phyloP scores from a whole-genome alignment of 148 eudicot species.

The Nyssa sinensis region DNA sequence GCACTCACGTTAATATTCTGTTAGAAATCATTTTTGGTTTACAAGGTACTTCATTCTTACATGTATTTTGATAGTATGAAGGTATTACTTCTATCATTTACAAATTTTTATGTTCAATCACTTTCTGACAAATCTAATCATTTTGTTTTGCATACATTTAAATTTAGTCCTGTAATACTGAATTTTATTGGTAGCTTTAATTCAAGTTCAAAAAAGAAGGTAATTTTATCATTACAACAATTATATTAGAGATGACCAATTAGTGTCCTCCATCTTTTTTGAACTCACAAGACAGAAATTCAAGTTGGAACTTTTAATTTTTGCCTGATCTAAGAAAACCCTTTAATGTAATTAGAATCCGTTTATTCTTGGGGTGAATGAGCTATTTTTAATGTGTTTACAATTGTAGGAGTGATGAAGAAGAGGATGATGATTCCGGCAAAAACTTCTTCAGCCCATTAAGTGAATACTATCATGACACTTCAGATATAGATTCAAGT shows the following conservation, averaged over 20 bases:
- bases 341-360: not conserved
- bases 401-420: slow-evolving; percentile 76
- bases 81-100: not conserved
- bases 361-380: not conserved
- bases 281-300: not conserved
- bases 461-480: slow-evolving; percentile 52
- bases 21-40: not conserved
- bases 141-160: too few relatives aligned
- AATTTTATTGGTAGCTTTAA: not conserved
- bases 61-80: not conserved
- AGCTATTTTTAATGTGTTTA: not conserved
- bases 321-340: not conserved
- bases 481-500: slow-evolving; percentile 71
- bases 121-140: not conserved
- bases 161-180: too few relatives aligned
- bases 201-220: not conserved
- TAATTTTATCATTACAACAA: not conserved
- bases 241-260: not conserved
- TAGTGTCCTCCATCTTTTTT: slow-evolving; percentile 1
- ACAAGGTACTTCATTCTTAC: not conserved
- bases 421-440: slow-evolving; percentile 59
- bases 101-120: not conserved
- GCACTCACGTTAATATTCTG: not conserved
- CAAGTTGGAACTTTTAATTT: not conserved
- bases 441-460: slow-evolving; percentile 55